Percentiles rank a stretch among this genome's conserved stretches.
Conservation (phyloP, 2,329 filamentous ascomycete genomes). For the Diaporthe sp. region DNA sequence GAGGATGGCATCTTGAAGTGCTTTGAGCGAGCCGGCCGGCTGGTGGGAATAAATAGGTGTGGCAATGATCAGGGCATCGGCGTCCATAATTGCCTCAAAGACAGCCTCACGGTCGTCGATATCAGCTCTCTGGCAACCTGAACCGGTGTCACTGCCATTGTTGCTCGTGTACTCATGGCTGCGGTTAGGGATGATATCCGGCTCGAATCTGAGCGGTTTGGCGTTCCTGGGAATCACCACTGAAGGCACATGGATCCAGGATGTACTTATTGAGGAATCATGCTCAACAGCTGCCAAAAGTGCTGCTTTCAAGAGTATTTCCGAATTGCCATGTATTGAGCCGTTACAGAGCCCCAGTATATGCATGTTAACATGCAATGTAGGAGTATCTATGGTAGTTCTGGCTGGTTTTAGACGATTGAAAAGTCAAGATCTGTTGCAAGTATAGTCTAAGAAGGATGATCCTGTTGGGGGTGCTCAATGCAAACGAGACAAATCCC, state of each 20-base stretch:
- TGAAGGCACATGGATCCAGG: slow-evolving; percentile 4
- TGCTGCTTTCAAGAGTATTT: neutral
- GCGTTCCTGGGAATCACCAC: neutral
- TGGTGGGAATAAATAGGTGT: slow-evolving; percentile 17
- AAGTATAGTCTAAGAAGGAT: neutral
- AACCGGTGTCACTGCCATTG: too few relatives aligned
- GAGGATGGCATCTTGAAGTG: slow-evolving; percentile 16
- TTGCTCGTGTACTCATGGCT: neutral
- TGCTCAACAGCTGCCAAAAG: neutral
- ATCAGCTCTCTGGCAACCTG: too few relatives aligned
- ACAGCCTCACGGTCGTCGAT: neutral
- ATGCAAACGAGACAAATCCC: too few relatives aligned
- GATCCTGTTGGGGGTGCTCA: neutral
- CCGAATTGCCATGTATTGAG: neutral
- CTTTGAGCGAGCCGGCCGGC: slow-evolving; percentile 17
- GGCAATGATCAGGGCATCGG: slow-evolving; percentile 15
- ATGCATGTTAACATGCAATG: neutral
- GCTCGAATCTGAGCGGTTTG: neutral
- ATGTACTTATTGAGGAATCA: neutral
- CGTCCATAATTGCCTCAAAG: neutral
- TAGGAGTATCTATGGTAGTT: neutral
- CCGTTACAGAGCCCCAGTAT: slow-evolving; percentile 7
- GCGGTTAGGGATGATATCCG: neutral
- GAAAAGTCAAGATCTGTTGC: too few relatives aligned
- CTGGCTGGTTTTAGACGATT: neutral